Base-by-base conservation (phyloP, 257 asterid species). In the Striga asiatica region DNA sequence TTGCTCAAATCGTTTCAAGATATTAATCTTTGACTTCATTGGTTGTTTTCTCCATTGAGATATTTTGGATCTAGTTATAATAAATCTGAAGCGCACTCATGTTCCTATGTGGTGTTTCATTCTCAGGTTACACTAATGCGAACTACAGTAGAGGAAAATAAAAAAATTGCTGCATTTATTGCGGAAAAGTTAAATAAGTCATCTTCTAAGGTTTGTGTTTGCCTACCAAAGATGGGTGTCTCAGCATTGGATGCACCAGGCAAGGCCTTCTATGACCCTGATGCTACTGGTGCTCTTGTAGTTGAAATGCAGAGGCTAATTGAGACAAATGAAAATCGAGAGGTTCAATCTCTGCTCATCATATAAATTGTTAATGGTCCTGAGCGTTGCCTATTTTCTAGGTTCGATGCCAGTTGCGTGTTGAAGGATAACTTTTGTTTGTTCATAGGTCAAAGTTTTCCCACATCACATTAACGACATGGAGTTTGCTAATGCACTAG, bases 241-340 rank as follows among this genome's bases (percentile, higher is more conserved):
- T 91, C 98, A 66, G 93, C 95, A 24, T 66, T 91, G 74, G 98
- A 91, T 81, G 87, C 94, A 54, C 89, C 81, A 10, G 87, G 82
- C n/a, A 80, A 71, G 78, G 76, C 84, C 8, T 91, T 91, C 66
- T 66, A 80, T 71, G 85, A 91, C 69, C 89, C 89, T 43, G 82
- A 74, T 65, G 95, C 87, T 65, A 87, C 89, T 38, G 79, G 88
- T 41, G 66, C 74, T 58, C 96, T 91, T 50, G 61, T 80, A 48
- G 54, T 64, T 16, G 94, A 82, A 76, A 34, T 91, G 60, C 78
- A 82, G 74, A 77, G 73, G 70, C 88, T 77, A 53, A 62, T 78
- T 50, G 70, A 75, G 70, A 76, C 78, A 37, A 74, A 67, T 66
- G 82, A 78, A 65, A 66, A 54, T 57, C 79, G 88, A 53, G 87